Evolutionary conservation across 805 yeast species (phyloP).

Genomic region (Yamadazyma scolyti): DNA sequence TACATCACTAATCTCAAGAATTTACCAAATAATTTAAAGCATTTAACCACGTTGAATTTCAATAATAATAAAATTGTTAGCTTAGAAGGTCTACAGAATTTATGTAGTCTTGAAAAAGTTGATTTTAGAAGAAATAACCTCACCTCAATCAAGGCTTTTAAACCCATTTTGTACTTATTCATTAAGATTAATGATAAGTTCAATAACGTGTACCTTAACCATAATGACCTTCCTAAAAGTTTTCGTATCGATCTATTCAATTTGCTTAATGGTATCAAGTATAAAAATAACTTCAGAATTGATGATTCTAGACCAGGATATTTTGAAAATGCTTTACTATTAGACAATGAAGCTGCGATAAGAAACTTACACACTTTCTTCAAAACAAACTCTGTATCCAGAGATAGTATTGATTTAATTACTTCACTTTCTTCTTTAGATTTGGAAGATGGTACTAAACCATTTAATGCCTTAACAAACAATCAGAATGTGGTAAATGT

Average conservation of each 20-base stretch:
- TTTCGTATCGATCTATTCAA: constrained; percentile 55
- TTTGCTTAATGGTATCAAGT: constrained; percentile 50
- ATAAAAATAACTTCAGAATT: constrained; percentile 44
- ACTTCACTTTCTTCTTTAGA: constrained; percentile 8
- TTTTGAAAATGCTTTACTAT: constrained; percentile 52
- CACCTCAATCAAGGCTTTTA: constrained; percentile 25
- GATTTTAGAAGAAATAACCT: constrained; percentile 51
- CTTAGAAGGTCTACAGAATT: constrained; percentile 43
- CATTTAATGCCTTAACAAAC: constrained; percentile 10
- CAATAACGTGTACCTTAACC: constrained; percentile 37
- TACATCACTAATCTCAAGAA: constrained; percentile 30
- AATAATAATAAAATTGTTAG: constrained; percentile 44
- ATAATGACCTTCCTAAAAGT: constrained; percentile 42
- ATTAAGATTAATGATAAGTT: constrained; percentile 26
- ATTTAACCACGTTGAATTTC: constrained; percentile 45
- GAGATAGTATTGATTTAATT: constrained; percentile 5
- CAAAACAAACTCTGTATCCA: constrained; percentile 5
- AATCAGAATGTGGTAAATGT: constrained; percentile 12
- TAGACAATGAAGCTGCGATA: constrained; percentile 48
- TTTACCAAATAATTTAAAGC: constrained; percentile 30
- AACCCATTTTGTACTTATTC: constrained; percentile 34
- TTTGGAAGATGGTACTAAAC: constrained; percentile 9
- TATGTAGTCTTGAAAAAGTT: constrained; percentile 43
- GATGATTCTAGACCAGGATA: constrained; percentile 63
- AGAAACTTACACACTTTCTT: constrained; percentile 37